Evolutionary conservation across 2,329 filamentous ascomycete genomes (phyloP).

Genomic region (Neophaeococcomyces aloes): DNA sequence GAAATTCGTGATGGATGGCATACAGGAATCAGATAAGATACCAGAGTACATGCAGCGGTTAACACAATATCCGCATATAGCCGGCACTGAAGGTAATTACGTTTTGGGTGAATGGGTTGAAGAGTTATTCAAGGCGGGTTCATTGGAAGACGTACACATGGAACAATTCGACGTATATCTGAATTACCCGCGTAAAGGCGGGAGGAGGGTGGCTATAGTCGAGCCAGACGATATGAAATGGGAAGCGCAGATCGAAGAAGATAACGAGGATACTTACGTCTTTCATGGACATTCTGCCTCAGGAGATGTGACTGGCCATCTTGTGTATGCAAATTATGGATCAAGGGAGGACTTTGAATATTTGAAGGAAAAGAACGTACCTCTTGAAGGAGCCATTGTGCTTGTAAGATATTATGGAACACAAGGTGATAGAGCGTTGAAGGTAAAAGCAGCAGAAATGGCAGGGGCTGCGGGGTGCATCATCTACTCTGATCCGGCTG

Average conservation of each 20-base stretch:
- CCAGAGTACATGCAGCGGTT: constrained; percentile 65
- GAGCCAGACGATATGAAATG: constrained; percentile 58
- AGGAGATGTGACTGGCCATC: constrained; percentile 72
- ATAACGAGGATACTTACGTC: constrained; percentile 59
- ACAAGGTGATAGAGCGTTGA: constrained; percentile 62
- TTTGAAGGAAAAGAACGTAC: constrained; percentile 60
- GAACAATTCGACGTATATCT: constrained; percentile 82
- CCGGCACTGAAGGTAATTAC: constrained; percentile 87
- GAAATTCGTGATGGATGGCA: constrained; percentile 59
- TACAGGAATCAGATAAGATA: constrained; percentile 56
- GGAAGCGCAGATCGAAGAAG: constrained; percentile 77
- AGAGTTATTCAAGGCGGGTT: constrained; percentile 58
- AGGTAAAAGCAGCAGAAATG: constrained; percentile 80
- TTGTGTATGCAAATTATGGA: constrained; percentile 90
- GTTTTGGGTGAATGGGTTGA: constrained; percentile 76
- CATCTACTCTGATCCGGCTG: constrained; percentile 80
- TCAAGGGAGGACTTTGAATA: constrained; percentile 69
- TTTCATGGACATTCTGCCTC: constrained; percentile 86
- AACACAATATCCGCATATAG: constrained; percentile 77
- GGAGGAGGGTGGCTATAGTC: constrained; percentile 71
- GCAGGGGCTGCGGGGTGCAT: constrained; percentile 80
- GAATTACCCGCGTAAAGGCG: constrained; percentile 73
- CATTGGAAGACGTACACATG: constrained; percentile 61
- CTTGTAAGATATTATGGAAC: constrained; percentile 72
- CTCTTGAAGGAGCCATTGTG: constrained; percentile 68